Evolutionary conservation across 805 yeast genomes (phyloP), one percentile per base, ranked within the genome.

Genomic region (Ogataea glucozyma): DNA sequence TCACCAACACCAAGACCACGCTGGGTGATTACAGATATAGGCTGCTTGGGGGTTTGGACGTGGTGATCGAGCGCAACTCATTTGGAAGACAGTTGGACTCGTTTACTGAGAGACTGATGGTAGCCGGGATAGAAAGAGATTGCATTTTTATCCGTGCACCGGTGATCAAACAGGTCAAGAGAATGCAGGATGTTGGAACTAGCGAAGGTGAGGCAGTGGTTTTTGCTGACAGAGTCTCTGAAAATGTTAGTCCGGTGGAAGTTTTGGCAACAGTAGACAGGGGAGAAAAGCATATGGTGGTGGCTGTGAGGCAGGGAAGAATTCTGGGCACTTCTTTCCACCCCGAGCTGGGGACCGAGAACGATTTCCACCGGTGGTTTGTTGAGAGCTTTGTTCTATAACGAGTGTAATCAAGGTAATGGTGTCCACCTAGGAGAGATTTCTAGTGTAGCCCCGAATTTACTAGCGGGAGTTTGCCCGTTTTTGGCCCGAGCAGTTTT

Each of bases 21-120:
- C 84, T 57, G 11, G 61, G 61, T 10, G 54, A 50, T 14, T 14
- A 46, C 22, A 38, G 48, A 4, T 59, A 85, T 49, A 65, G 74
- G 43, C 60, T 80, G 3, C 65, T 86, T 31, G 85, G 88, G 1
- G 86, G 84, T 1, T 62, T 86, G 54, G 77, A 79, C 51, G 78
- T 85, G 4, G 68, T 71, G 24, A 87, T 85, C 17, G 72, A 73
- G 37, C 66, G 95, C 41, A 86, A 86, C 58, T 88, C 88, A 1
- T 86, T 85, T 64, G 95, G 95, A 1, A 66, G 93, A 50, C 93
- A 86, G 57, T 56, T 81, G 24, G 84, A 83, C 48, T 81, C 87
- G 12, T 86, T 86, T 52, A 73, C 69, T 12, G 61, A 66, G 29
- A 52, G 53, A 0, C 64, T 83, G 46, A 76, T 76, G 38, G 64